Conservation (phyloP, 2,329 filamentous ascomycete species). For the Truncatella angustata region DNA sequence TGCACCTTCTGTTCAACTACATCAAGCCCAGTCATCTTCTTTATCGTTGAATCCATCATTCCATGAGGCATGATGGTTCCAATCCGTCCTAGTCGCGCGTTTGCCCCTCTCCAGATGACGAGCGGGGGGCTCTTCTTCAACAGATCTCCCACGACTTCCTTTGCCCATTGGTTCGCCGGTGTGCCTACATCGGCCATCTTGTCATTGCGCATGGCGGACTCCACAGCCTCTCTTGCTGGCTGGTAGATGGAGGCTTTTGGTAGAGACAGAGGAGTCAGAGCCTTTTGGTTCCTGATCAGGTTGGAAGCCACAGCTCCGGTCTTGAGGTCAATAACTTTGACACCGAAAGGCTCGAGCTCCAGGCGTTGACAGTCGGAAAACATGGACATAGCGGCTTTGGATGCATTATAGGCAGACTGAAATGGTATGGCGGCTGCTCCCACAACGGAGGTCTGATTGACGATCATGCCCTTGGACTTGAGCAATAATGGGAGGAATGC, state of each 20-base stretch:
- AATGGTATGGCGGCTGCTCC: constrained; percentile 28
- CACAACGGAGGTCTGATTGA: constrained; percentile 35
- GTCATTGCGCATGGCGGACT: constrained; percentile 4
- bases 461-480: constrained; percentile 27
- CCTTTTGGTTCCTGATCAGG: constrained; percentile 22
- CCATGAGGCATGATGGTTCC: constrained; percentile 14
- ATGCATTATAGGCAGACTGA: constrained; percentile 23
- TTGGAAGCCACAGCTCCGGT: constrained; percentile 30
- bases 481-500: constrained; percentile 30
- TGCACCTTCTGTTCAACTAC: constrained; percentile 13
- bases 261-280: constrained; percentile 15
- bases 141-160: constrained; percentile 13
- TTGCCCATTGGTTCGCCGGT: constrained; percentile 16
- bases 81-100: constrained; percentile 9
- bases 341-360: constrained; percentile 45
- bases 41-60: constrained; percentile 12
- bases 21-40: constrained; percentile 15
- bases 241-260: constrained; percentile 16
- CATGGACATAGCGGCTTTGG: constrained; percentile 45
- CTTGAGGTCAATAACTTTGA: constrained; percentile 37
- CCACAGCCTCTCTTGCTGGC: constrained; percentile 11
- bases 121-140: constrained; percentile 8
- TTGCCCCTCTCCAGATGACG: constrained; percentile 12
- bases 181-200: constrained; percentile 11
- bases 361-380: constrained; percentile 40